A percentile compares a stretch with the other conserved stretches of the same genome.
These are phyloP conservation scores for Alectoria sarmentosa DNA, from an alignment of 495 filamentous ascomycete species.

Conservation along the genomic window DNA sequence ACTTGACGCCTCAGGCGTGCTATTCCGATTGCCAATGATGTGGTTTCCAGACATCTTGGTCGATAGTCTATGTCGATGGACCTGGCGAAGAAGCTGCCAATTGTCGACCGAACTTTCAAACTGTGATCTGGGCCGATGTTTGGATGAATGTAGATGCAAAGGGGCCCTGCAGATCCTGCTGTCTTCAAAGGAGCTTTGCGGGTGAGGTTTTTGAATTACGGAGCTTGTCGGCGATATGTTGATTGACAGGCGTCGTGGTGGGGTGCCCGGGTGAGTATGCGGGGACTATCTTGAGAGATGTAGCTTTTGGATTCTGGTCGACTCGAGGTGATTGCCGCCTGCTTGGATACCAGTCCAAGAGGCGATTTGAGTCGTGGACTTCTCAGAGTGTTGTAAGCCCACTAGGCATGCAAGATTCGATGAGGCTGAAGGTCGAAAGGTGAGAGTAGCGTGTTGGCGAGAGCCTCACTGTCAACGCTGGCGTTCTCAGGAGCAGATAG, in stretches of 20 bases:
- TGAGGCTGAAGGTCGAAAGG: neutral
- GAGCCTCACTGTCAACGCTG: neutral
- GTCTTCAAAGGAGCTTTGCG: slow-evolving; percentile 68
- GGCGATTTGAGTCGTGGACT: neutral
- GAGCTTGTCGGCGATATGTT: neutral
- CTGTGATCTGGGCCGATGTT: neutral
- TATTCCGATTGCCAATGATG: slow-evolving; percentile 87
- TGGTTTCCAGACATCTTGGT: slow-evolving; percentile 57
- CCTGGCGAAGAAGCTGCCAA: neutral
- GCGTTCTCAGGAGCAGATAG: neutral
- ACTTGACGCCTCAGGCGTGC: slow-evolving; percentile 84
- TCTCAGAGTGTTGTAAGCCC: neutral
- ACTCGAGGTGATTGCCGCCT: neutral
- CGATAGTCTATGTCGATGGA: neutral
- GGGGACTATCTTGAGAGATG: neutral
- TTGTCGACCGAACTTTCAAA: neutral
- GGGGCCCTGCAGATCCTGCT: slow-evolving; percentile 86
- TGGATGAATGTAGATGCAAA: slow-evolving; percentile 37
- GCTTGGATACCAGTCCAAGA: slow-evolving; percentile 4
- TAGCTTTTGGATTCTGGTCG: neutral
- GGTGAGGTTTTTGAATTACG: neutral
- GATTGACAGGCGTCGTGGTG: slow-evolving; percentile 5
- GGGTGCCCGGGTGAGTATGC: neutral
- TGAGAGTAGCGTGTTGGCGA: neutral
- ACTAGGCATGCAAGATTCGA: neutral